Evolutionary conservation across 2,329 filamentous ascomycete species (phyloP).

Genomic region (Colletotrichum sublineola): DNA sequence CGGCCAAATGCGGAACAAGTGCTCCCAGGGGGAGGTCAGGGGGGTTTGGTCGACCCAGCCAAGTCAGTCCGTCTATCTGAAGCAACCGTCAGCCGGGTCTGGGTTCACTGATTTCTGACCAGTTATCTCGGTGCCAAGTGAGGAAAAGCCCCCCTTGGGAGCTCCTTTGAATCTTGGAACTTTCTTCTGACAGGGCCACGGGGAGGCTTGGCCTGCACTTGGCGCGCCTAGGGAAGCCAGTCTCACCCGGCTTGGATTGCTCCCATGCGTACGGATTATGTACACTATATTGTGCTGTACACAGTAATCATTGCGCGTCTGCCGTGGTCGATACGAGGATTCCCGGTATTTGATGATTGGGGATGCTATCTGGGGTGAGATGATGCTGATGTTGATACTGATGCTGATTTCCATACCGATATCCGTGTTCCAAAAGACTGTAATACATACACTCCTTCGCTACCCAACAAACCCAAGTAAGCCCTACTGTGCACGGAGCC

Average conservation of each 20-base stretch:
- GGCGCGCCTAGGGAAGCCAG: constrained; percentile 1
- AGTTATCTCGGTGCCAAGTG: not conserved
- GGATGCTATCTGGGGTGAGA: not conserved
- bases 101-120: not conserved
- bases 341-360: not conserved
- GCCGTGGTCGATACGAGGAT: not conserved
- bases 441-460: not conserved
- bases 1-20: constrained; percentile 42
- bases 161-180: constrained; percentile 1
- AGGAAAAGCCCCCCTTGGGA: constrained; percentile 1
- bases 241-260: too few species aligned
- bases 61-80: not conserved
- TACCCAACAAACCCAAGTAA: not conserved
- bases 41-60: not conserved
- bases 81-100: not conserved
- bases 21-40: not conserved
- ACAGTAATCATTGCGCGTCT: not conserved
- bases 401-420: not conserved
- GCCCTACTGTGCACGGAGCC: too few species aligned
- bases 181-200: constrained; percentile 5
- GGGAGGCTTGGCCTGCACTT: constrained; percentile 7
- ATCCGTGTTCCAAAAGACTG: not conserved
- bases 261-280: too few species aligned
- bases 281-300: not conserved
- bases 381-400: too few species aligned